phyloP scores from a whole-genome alignment of 148 eudicot genomes.

The Cornus florida region DNA sequence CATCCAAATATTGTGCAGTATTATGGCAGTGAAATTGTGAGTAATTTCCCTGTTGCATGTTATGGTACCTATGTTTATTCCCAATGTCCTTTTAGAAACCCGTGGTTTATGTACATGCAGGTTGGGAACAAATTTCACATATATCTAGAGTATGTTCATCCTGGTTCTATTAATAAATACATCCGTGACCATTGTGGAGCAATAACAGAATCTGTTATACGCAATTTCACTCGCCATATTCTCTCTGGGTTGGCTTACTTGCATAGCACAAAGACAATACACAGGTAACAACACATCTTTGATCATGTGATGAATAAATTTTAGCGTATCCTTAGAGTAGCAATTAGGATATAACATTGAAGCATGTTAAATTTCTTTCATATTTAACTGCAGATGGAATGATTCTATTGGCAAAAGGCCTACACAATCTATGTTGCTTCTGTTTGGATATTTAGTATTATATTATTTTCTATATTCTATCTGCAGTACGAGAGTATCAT shows the following conservation, averaged over 20 bases:
- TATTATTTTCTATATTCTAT: not conserved
- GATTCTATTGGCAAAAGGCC: not conserved
- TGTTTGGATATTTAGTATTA: not conserved
- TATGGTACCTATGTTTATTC: not conserved
- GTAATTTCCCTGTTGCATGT: conserved; percentile 26
- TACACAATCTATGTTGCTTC: not conserved
- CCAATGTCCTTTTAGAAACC: not conserved
- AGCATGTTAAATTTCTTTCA: not conserved
- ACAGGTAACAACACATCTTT: conserved; percentile 50
- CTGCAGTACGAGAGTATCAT: not conserved
- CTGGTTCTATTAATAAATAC: conserved; percentile 90
- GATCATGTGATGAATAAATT: not conserved
- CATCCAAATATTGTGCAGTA: conserved; percentile 97
- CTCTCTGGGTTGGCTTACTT: conserved; percentile 89
- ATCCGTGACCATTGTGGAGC: conserved; percentile 85
- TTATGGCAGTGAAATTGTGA: conserved; percentile 93
- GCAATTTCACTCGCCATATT: conserved; percentile 95
- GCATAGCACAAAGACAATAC: conserved; percentile 88
- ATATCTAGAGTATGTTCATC: conserved; percentile 90
- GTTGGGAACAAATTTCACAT: conserved; percentile 75
- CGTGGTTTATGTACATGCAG: conserved; percentile 36
- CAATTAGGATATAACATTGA: not conserved
- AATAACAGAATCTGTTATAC: conserved; percentile 83
- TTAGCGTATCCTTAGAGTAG: not conserved
- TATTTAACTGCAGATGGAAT: not conserved